These are phyloP conservation scores for thale cress (Arabidopsis thaliana) DNA, from an alignment of 345 rosid genomes.

Conservation along the genomic window DNA sequence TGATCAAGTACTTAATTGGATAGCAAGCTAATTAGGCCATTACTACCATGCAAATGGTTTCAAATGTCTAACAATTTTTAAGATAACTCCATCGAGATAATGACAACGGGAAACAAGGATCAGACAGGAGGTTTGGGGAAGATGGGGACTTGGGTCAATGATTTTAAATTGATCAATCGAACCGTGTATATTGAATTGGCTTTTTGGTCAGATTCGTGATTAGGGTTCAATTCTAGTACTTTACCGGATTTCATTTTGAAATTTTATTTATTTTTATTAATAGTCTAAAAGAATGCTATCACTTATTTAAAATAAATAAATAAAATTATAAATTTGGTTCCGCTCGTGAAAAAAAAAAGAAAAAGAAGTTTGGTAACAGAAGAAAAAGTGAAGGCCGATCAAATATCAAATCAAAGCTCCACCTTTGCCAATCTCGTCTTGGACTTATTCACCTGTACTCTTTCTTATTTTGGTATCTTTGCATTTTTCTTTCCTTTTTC, in stretches of 20 bases:
- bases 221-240: background rate
- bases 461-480: conserved; percentile 40
- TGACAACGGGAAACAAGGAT: conserved; percentile 31
- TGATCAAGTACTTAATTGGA: background rate
- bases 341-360: background rate
- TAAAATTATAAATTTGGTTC: background rate
- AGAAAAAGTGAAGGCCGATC: conserved; percentile 34
- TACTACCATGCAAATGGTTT: conserved; percentile 21
- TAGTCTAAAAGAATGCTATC: background rate
- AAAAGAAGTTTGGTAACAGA: conserved; percentile 4
- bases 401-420: conserved; percentile 41
- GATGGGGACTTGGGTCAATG: conserved; percentile 37
- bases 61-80: background rate
- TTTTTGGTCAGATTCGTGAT: conserved; percentile 16
- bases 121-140: conserved; percentile 35
- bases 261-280: background rate
- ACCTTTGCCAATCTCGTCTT: conserved; percentile 29
- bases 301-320: background rate
- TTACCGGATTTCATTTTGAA: background rate
- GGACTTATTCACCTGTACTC: conserved; percentile 36
- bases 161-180: conserved; percentile 10
- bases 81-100: conserved; percentile 23
- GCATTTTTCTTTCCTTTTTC: background rate
- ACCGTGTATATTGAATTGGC: conserved; percentile 22
- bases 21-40: background rate